phyloP scores from a whole-genome alignment of 164 flowering plant species.

The Magnolia sinica region DNA sequence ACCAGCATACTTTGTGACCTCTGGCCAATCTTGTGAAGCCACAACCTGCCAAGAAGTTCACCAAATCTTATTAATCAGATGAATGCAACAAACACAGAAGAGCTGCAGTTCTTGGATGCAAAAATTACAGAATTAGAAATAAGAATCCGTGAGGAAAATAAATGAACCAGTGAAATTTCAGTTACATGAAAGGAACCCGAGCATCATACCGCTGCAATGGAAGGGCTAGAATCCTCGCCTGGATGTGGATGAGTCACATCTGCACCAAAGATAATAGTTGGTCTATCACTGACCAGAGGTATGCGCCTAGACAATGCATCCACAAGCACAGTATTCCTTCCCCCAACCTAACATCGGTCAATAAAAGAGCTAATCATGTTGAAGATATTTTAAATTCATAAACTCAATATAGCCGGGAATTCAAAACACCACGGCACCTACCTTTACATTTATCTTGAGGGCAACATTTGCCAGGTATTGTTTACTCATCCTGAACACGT shows the following conservation, averaged over 20 bases:
- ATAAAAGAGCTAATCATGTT: not conserved
- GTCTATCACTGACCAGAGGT: constrained; percentile 78
- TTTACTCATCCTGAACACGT: constrained; percentile 67
- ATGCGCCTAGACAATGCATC: constrained; percentile 90
- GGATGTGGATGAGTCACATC: constrained; percentile 99
- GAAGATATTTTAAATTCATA: not conserved
- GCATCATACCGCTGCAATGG: constrained; percentile 81
- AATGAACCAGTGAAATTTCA: not conserved
- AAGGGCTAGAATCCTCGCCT: constrained; percentile 96
- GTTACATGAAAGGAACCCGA: not conserved
- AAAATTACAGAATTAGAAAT: not conserved
- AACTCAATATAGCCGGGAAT: not conserved
- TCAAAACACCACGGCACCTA: not conserved
- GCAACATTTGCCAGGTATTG: constrained; percentile 91
- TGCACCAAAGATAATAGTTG: constrained; percentile 96
- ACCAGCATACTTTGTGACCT: constrained; percentile 74
- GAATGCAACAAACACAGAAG: not conserved
- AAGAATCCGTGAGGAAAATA: not conserved
- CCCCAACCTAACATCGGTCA: constrained; percentile 50
- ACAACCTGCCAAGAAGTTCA: constrained; percentile 43
- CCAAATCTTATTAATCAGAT: not conserved
- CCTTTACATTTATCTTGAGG: constrained; percentile 84
- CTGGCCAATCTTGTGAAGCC: constrained; percentile 91
- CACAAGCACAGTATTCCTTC: constrained; percentile 83
- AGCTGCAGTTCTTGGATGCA: too few species aligned